phyloP scores from a whole-genome alignment of 2,329 filamentous ascomycete species.

The Sclerotinia glacialis region DNA sequence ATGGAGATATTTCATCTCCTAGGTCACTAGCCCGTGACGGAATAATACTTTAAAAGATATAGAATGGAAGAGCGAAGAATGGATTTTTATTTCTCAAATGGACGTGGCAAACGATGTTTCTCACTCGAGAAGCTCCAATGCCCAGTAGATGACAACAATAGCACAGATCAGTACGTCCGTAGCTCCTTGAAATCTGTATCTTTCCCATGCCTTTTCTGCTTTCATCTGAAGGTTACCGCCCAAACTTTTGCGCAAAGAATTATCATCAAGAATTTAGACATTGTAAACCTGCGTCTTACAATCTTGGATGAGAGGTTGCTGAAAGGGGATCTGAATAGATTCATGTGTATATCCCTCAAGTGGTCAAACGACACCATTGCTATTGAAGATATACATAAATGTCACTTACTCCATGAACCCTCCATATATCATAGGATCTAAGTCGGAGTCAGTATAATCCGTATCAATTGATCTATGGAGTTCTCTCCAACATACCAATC shows the following conservation, averaged over 20 bases:
- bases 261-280: not conserved
- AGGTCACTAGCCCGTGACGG: not conserved
- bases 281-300: not conserved
- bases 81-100: not conserved
- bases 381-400: not conserved
- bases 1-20: not conserved
- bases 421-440: constrained; percentile 74
- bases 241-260: not conserved
- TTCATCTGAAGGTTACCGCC: not conserved
- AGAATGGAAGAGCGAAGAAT: not conserved
- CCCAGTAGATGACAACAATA: too few relatives aligned
- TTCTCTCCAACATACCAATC: constrained; percentile 46
- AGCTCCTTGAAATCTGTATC: not conserved
- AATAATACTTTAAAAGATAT: not conserved
- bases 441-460: not conserved
- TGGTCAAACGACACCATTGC: not conserved
- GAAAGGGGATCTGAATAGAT: not conserved
- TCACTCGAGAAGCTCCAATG: not conserved
- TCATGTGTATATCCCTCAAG: accelerated
- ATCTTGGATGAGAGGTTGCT: not conserved
- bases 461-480: not conserved
- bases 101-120: not conserved
- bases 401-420: constrained; percentile 74
- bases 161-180: not conserved
- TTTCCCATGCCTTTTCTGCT: not conserved